Evolutionary conservation across 768 basidiomycete species (phyloP), one percentile per base, ranked within the genome.

Genomic region (Albatrellus ellisii): DNA sequence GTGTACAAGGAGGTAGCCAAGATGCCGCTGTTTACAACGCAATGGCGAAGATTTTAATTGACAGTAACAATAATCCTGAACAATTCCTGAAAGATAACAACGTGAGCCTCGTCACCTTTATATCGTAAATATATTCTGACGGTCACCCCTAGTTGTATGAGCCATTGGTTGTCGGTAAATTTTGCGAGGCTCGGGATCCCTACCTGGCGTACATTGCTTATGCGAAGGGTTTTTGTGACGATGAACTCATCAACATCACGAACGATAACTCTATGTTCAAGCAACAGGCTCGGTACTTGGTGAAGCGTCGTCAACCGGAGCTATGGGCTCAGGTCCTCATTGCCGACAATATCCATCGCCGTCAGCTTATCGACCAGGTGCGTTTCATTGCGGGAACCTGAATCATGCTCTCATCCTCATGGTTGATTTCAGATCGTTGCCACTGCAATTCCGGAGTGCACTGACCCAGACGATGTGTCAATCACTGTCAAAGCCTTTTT

Each of bases 241-340:
- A 98, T 4, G 95, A 99, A 62, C 74, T 99, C 46, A 92, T 99
- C 56, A 61, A 77, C 17, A 94, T 99, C 59, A 98, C 95, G 36
- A 98, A 98, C 57, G 92, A 94, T 51, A 99, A 99, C 67, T 81
- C 91, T 10, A 99, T 99, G 95, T 99, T 92, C 75, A 99, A 98
- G 64, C 94, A 99, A 55, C 95, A 98, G 62, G 88, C 95, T 40
- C 82, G 95, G 22, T 99, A 99, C 63, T 77, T 99, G 44, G 87
- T 97, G 56, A 95, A 92, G 63, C 81, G 95, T 52, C 87, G 95
- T 47, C 79, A 88, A 47, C 77, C 85, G 12, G 95, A 98, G 47
- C 76, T 99, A 24, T 99, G 95, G 95, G 77, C 83, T 1, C 90
- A 97, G 62, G 95, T 99, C 26, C 79, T 99, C 42, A 69, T 75